Percentiles rank a stretch among this genome's conserved stretches.
Conservation (phyloP, 129 eudicot genomes). For the Erigeron canadensis region DNA sequence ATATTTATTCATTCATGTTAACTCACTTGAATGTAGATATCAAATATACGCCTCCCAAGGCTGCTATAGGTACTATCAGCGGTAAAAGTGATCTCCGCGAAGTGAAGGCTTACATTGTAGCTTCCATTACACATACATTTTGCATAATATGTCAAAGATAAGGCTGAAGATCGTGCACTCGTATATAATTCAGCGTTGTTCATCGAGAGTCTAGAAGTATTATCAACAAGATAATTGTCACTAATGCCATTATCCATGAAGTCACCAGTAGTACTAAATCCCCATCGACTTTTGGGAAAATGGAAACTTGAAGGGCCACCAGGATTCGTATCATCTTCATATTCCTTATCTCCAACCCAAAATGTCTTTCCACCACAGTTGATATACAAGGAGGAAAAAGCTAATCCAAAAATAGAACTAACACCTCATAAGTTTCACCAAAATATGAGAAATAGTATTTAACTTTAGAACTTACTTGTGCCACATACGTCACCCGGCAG, state of each 20-base stretch:
- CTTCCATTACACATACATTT: slow-evolving; percentile 59
- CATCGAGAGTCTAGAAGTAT: slow-evolving; percentile 17
- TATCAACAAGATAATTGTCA: slow-evolving; percentile 20
- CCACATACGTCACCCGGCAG: slow-evolving; percentile 27
- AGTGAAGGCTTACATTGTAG: slow-evolving; percentile 75
- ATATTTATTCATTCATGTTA: not conserved
- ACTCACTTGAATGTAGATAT: slow-evolving; percentile 72
- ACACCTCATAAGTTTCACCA: slow-evolving; percentile 7
- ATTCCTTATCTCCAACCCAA: slow-evolving; percentile 21
- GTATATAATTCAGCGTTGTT: slow-evolving; percentile 34
- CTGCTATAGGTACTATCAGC: slow-evolving; percentile 48
- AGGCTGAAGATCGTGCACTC: slow-evolving; percentile 60
- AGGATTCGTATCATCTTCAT: slow-evolving; percentile 41
- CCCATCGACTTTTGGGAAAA: slow-evolving; percentile 44
- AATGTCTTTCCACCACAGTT: slow-evolving; percentile 70
- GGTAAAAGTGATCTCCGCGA: slow-evolving; percentile 68
- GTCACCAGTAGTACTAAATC: slow-evolving; percentile 74
- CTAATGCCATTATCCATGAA: slow-evolving; percentile 42
- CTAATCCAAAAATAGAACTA: slow-evolving; percentile 29
- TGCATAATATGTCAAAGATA: slow-evolving; percentile 70
- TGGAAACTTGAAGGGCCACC: slow-evolving; percentile 46
- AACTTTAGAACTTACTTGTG: slow-evolving; percentile 25
- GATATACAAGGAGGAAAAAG: slow-evolving; percentile 44
- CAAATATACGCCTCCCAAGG: slow-evolving; percentile 80
- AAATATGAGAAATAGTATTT: slow-evolving; percentile 7